These are phyloP conservation scores for Alternaria arborescens DNA, from an alignment of 2,329 filamentous ascomycete genomes.

Conservation along the genomic window DNA sequence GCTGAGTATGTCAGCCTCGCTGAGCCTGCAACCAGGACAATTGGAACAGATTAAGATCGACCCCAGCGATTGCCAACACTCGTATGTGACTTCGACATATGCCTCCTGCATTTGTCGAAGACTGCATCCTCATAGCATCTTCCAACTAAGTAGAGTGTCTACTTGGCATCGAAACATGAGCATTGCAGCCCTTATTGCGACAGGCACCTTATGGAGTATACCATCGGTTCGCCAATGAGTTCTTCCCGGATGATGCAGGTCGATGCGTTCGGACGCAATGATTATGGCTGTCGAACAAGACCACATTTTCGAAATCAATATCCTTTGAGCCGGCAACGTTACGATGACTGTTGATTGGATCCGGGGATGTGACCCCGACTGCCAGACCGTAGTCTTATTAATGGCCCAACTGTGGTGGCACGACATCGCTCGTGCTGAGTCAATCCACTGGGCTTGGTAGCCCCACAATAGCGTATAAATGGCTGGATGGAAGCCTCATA, in stretches of 20 bases:
- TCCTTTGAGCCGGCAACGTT: neutral
- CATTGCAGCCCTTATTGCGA: neutral
- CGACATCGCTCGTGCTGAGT: neutral
- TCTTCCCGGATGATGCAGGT: too few relatives aligned
- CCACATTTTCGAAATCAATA: neutral
- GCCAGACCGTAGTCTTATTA: neutral
- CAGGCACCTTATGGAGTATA: neutral
- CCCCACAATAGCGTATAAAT: neutral
- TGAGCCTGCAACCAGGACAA: neutral
- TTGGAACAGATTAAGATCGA: too few relatives aligned
- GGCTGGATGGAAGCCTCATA: neutral
- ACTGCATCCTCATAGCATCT: neutral
- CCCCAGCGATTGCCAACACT: neutral
- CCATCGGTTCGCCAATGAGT: neutral
- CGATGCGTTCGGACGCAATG: neutral
- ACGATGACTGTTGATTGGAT: neutral
- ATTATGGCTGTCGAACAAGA: neutral
- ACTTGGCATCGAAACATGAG: neutral
- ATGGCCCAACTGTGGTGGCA: neutral
- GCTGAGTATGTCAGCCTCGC: too few relatives aligned
- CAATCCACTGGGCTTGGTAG: neutral
- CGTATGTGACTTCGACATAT: neutral
- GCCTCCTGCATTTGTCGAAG: neutral
- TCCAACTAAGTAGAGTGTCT: neutral
- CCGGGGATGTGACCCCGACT: neutral